phyloP scores from a whole-genome alignment of 2,329 filamentous ascomycete genomes.

The Sclerotinia spermophila region DNA sequence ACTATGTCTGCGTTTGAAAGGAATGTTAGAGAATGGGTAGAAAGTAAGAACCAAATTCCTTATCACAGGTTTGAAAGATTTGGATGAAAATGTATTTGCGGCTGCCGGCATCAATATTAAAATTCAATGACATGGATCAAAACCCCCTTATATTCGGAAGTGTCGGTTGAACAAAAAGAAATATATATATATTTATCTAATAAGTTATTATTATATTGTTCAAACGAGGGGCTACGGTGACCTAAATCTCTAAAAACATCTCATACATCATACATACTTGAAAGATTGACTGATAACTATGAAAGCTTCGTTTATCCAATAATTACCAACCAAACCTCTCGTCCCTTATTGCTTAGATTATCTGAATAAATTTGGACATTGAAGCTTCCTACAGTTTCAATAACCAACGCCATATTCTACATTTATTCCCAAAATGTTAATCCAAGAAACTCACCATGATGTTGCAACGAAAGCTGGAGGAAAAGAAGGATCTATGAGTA shows the following conservation, averaged over 20 bases:
- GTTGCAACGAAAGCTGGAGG: conserved; percentile 56
- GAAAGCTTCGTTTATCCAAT: neutral
- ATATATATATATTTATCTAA: no score
- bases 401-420: neutral
- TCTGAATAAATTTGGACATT: neutral
- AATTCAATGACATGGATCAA: neutral
- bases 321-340: neutral
- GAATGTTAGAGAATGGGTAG: neutral
- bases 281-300: neutral
- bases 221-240: conserved; percentile 5
- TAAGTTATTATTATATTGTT: no score
- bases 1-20: neutral
- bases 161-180: neutral
- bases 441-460: conserved; percentile 56
- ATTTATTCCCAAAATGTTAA: conserved; percentile 47
- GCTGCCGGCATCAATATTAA: neutral
- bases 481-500: conserved; percentile 52
- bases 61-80: neutral
- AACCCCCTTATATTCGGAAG: neutral
- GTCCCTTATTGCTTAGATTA: neutral
- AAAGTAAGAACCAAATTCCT: neutral
- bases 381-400: neutral
- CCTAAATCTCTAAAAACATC: neutral
- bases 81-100: neutral
- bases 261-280: neutral